Percentiles rank a stretch among this genome's conserved stretches.
Evolutionary conservation across 2,329 filamentous ascomycete genomes (phyloP).

Genomic region (Sclerotinia trifoliorum): DNA sequence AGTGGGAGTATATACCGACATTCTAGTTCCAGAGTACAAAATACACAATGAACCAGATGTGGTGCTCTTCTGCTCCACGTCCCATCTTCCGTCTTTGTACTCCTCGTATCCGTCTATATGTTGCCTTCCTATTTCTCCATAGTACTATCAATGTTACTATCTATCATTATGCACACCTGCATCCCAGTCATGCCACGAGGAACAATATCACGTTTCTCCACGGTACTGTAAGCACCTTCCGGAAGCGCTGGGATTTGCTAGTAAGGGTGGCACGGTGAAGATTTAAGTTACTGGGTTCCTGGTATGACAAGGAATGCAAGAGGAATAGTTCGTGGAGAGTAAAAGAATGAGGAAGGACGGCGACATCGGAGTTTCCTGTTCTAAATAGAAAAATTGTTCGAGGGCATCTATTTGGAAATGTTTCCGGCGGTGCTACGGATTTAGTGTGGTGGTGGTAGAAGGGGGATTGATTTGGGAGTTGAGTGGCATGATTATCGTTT

Average conservation of each 20-base stretch:
- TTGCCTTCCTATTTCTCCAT: constrained; percentile 12
- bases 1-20: neutral
- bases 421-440: neutral
- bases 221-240: constrained; percentile 4
- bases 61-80: no score
- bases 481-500: neutral
- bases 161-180: neutral
- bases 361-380: constrained; percentile 16
- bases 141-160: neutral
- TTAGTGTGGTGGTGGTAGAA: neutral
- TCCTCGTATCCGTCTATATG: neutral
- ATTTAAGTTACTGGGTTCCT: neutral
- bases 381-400: neutral
- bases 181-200: constrained; percentile 8
- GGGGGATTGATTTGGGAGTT: neutral
- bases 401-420: neutral
- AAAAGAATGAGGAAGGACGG: constrained; percentile 1
- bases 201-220: constrained; percentile 6
- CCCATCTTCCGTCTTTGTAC: neutral
- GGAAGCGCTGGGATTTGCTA: neutral
- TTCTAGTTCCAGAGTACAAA: neutral
- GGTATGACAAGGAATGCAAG: neutral
- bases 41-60: neutral
- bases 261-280: constrained; percentile 13
- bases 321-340: neutral